Percentiles rank a stretch among this genome's conserved stretches.
phyloP scores from a whole-genome alignment of 192 early-diverging fungal species.

The Coemansia sp. region DNA sequence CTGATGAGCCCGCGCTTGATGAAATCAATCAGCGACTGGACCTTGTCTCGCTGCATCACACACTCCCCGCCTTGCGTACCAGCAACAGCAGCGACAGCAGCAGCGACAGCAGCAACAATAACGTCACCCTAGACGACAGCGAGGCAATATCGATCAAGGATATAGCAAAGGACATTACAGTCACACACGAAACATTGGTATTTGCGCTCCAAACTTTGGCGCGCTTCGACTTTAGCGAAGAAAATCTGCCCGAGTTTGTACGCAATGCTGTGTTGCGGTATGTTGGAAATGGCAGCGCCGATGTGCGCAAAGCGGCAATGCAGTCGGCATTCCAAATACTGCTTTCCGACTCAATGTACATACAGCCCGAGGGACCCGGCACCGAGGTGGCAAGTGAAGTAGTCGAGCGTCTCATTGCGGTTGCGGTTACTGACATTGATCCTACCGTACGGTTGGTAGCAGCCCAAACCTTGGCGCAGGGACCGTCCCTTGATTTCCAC shows the following conservation, averaged over 20 bases:
- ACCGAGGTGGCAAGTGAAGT: slow-evolving; percentile 83
- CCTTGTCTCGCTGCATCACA: slow-evolving; percentile 24
- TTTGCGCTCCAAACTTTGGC: slow-evolving; percentile 83
- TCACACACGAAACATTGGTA: slow-evolving; percentile 66
- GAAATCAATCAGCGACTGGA: slow-evolving; percentile 14
- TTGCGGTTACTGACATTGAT: slow-evolving; percentile 81
- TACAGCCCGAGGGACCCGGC: slow-evolving; percentile 71
- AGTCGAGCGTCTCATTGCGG: slow-evolving; percentile 83
- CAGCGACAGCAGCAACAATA: background rate
- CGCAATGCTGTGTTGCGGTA: slow-evolving; percentile 81
- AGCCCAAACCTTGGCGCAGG: slow-evolving; percentile 45
- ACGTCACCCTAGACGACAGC: slow-evolving; percentile 6
- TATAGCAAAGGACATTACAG: slow-evolving; percentile 12
- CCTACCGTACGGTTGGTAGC: slow-evolving; percentile 22
- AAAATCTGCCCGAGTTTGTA: slow-evolving; percentile 88
- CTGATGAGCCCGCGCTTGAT: slow-evolving; percentile 63
- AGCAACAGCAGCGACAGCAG: slow-evolving; percentile 26
- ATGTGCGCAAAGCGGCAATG: slow-evolving; percentile 76
- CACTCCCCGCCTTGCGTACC: background rate
- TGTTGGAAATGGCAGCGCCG: slow-evolving; percentile 72
- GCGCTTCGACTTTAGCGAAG: slow-evolving; percentile 80
- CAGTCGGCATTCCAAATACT: slow-evolving; percentile 77
- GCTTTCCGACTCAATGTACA: slow-evolving; percentile 77
- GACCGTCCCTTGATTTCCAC: slow-evolving; percentile 83
- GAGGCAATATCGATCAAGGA: slow-evolving; percentile 5